Percentiles rank a stretch among this genome's conserved stretches.
Conservation (phyloP, 805 yeast species). For the Lipomyces chichibuensis region DNA sequence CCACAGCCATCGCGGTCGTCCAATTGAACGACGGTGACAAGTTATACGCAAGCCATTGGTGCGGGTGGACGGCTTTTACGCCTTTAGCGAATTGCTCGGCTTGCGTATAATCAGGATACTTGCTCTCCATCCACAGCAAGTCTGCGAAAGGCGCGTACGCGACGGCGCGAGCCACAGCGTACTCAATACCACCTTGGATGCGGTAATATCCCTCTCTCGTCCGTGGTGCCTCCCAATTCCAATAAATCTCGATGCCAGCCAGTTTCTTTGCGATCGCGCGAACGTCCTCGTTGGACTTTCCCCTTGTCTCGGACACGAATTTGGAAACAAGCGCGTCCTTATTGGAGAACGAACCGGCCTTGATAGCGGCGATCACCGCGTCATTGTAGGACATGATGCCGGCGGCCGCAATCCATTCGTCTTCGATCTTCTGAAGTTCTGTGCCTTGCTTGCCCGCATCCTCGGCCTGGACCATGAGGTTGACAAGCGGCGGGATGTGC, state of each 20-base stretch:
- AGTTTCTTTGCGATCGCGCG: conserved; percentile 71
- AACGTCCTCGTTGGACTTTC: conserved; percentile 83
- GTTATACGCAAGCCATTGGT: conserved; percentile 96
- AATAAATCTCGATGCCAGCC: conserved; percentile 79
- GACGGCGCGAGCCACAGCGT: conserved; percentile 95
- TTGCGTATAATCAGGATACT: conserved; percentile 89
- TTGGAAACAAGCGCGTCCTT: conserved; percentile 63
- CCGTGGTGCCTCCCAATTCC: conserved; percentile 94
- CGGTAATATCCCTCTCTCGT: conserved; percentile 97
- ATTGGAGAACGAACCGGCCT: conserved; percentile 59
- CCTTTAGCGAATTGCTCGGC: conserved; percentile 95
- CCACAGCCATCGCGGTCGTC: conserved; percentile 87
- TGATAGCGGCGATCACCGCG: conserved; percentile 84
- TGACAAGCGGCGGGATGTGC: conserved; percentile 69
- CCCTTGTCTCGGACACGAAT: conserved; percentile 55
- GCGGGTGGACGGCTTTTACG: conserved; percentile 75
- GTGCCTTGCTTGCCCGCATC: conserved; percentile 69
- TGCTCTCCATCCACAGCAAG: conserved; percentile 97
- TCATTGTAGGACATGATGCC: conserved; percentile 86
- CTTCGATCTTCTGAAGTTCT: conserved; percentile 71
- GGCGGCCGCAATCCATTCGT: conserved; percentile 79
- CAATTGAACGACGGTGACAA: conserved; percentile 97
- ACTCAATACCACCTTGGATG: conserved; percentile 93
- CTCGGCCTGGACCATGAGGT: conserved; percentile 83
- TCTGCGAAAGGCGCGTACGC: conserved; percentile 95